phyloP scores from a whole-genome alignment of 208 protist genomes.

The Leptomonas pyrrhocoris region DNA sequence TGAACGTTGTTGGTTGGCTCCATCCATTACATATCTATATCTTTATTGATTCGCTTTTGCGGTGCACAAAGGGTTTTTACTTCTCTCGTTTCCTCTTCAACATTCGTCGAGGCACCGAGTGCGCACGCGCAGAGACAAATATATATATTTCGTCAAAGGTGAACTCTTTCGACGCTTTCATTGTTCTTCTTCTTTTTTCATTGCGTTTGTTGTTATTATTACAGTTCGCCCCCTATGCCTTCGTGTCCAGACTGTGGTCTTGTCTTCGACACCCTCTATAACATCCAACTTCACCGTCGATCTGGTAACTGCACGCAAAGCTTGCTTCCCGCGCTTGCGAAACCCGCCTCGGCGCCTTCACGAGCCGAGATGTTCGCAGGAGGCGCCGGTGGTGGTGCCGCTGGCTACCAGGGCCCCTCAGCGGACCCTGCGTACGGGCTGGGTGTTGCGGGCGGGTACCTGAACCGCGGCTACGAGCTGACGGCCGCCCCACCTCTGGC shows the following conservation, averaged over 20 bases:
- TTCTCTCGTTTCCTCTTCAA: no score
- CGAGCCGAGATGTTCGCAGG: not conserved
- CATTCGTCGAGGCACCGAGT: no score
- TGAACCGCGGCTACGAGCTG: slow-evolving; percentile 5
- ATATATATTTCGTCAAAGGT: no score
- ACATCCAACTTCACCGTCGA: slow-evolving; percentile 38
- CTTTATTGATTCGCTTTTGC: no score
- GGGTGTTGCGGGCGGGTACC: not conserved
- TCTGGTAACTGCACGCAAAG: slow-evolving; percentile 15
- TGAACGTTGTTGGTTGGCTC: no score
- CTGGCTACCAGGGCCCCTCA: slow-evolving; percentile 8
- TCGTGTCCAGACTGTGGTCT: slow-evolving; percentile 55
- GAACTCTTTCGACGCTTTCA: slow-evolving; percentile 12
- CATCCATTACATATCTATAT: no score
- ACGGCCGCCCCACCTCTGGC: slow-evolving; percentile 10
- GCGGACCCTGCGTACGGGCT: not conserved
- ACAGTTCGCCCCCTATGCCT: slow-evolving; percentile 28
- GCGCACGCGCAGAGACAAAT: no score
- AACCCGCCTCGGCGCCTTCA: slow-evolving; percentile 2
- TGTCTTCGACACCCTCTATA: slow-evolving; percentile 41
- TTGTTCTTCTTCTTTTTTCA: slow-evolving; percentile 10
- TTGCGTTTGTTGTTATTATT: not conserved
- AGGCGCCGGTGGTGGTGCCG: not conserved
- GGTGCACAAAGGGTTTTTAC: no score
- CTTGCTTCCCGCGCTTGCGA: not conserved